Percentiles rank a stretch among this genome's conserved stretches.
Evolutionary conservation across 2,329 filamentous ascomycete genomes (phyloP).

Genomic region (Uncinocarpus reesii): DNA sequence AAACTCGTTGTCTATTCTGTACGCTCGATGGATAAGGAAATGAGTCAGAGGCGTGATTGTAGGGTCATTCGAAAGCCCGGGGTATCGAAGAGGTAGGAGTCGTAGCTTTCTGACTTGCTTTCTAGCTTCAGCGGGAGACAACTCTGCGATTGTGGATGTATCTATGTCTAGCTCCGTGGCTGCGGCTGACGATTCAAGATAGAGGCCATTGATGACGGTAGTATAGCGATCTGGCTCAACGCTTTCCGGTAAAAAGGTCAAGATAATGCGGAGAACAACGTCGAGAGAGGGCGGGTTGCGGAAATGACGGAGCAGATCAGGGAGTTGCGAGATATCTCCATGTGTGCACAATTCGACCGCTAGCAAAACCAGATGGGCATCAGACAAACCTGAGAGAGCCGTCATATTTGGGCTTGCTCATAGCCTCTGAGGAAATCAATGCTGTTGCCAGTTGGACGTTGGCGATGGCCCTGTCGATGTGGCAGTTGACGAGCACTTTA

Average conservation of each 20-base stretch:
- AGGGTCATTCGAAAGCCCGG: slow-evolving; percentile 35
- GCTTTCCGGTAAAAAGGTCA: slow-evolving; percentile 53
- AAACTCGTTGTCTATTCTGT: slow-evolving; percentile 50
- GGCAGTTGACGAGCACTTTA: slow-evolving; percentile 8
- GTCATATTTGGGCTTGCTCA: slow-evolving; percentile 28
- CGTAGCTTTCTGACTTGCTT: slow-evolving; percentile 44
- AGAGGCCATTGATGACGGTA: slow-evolving; percentile 40
- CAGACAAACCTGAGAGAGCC: slow-evolving; percentile 36
- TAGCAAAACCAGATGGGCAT: slow-evolving; percentile 49
- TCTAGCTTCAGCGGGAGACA: slow-evolving; percentile 42
- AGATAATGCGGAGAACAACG: slow-evolving; percentile 48
- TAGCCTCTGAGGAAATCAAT: not conserved
- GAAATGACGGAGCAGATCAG: slow-evolving; percentile 42
- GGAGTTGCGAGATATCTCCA: slow-evolving; percentile 44
- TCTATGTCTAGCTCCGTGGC: slow-evolving; percentile 33
- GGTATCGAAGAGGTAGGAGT: slow-evolving; percentile 41
- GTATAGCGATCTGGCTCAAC: slow-evolving; percentile 43
- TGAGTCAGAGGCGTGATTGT: slow-evolving; percentile 42
- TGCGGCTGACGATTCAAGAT: slow-evolving; percentile 24
- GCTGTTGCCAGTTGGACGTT: not conserved
- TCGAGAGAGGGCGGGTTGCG: slow-evolving; percentile 41
- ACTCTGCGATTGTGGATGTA: slow-evolving; percentile 36
- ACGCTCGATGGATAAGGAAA: slow-evolving; percentile 52
- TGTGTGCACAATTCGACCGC: slow-evolving; percentile 47
- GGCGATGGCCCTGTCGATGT: slow-evolving; percentile 2